Evolutionary conservation across 2,329 filamentous ascomycete genomes (phyloP).

Genomic region (Magnaporthiopsis rhizophila): DNA sequence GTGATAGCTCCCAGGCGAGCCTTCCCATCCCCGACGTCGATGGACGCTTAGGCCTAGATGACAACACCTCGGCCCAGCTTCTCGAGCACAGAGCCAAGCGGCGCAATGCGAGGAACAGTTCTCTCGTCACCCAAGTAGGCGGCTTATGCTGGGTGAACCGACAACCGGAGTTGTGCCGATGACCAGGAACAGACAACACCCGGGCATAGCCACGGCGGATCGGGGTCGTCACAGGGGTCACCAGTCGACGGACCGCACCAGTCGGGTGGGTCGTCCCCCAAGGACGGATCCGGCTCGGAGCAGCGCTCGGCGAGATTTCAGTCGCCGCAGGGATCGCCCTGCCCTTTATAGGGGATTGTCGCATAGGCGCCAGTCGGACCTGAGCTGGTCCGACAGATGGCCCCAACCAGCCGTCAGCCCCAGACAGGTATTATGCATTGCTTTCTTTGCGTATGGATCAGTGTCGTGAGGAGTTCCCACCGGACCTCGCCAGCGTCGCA

Average conservation of each 20-base stretch:
- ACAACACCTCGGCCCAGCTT: conserved; percentile 26
- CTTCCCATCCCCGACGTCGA: conserved; percentile 30
- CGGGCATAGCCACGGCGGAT: not conserved
- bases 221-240: not conserved
- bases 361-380: not conserved
- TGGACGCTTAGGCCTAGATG: conserved; percentile 29
- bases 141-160: conserved; percentile 12
- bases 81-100: conserved; percentile 21
- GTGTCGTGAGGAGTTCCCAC: not conserved
- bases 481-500: not conserved
- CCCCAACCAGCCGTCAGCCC: not conserved
- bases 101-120: conserved; percentile 18
- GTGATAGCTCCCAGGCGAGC: conserved; percentile 33
- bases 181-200: conserved; percentile 1
- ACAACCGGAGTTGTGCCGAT: conserved; percentile 20
- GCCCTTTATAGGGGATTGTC: not conserved
- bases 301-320: not conserved
- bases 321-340: not conserved
- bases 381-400: not conserved
- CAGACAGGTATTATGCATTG: not conserved
- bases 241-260: not conserved
- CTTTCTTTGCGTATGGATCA: not conserved
- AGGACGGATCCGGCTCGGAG: not conserved
- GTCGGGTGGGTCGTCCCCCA: not conserved
- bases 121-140: conserved; percentile 8